Evolutionary conservation across 768 basidiomycete genomes (phyloP).

Genomic region (Nidularia sp.): DNA sequence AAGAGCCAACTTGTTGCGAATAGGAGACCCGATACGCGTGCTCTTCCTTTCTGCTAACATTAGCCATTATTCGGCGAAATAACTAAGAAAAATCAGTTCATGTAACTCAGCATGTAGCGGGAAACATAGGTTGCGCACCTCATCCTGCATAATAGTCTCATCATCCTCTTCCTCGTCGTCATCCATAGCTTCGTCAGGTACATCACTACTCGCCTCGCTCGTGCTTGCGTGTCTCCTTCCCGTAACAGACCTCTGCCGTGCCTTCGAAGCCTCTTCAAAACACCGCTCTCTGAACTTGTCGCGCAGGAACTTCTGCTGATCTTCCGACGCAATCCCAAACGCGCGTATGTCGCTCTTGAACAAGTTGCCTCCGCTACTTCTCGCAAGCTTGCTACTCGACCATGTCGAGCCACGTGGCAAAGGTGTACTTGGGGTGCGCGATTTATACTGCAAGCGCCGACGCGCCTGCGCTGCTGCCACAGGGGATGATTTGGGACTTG

Average conservation of each 20-base stretch:
- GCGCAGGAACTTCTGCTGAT: conserved; percentile 50
- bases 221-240: conserved; percentile 24
- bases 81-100: conserved; percentile 34
- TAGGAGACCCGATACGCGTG: conserved; percentile 64
- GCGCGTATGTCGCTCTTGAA: conserved; percentile 4
- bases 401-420: conserved; percentile 12
- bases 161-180: conserved; percentile 55
- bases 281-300: conserved; percentile 61
- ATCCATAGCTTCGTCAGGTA: conserved; percentile 31
- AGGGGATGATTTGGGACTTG: conserved; percentile 38
- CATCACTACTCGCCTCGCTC: conserved; percentile 47
- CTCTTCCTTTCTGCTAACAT: conserved; percentile 40
- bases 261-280: conserved; percentile 55
- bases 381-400: conserved; percentile 6
- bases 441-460: conserved; percentile 55
- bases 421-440: conserved; percentile 23
- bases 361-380: conserved; percentile 16
- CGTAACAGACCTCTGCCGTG: conserved; percentile 44
- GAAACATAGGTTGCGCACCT: conserved; percentile 31
- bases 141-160: conserved; percentile 57
- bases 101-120: background rate
- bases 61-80: conserved; percentile 61
- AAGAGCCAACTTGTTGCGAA: conserved; percentile 66
- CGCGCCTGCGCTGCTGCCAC: conserved; percentile 39
- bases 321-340: conserved; percentile 6